Evolutionary conservation across 176 grass and related monocot genomes (phyloP).

Genomic region (Thalia dealbata): DNA sequence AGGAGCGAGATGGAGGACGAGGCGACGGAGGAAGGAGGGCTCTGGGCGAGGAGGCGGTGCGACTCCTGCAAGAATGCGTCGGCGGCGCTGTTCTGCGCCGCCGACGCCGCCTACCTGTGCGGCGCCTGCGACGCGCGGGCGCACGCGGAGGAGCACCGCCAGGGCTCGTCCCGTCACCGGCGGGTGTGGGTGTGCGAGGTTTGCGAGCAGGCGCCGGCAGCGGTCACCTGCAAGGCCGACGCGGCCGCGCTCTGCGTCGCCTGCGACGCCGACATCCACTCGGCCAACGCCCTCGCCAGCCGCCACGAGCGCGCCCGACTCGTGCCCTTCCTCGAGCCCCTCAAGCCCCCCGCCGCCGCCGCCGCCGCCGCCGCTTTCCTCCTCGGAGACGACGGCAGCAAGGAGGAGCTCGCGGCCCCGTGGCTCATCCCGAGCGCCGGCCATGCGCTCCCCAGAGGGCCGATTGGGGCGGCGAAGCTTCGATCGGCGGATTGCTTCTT

Average conservation of each 20-base stretch:
- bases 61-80: constrained; percentile 8
- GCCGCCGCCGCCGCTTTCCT: not conserved
- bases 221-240: constrained; percentile 2
- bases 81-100: not conserved
- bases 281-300: constrained; percentile 46
- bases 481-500: not conserved
- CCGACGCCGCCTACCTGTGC: constrained; percentile 12
- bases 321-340: constrained; percentile 10
- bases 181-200: constrained; percentile 33
- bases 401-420: not conserved
- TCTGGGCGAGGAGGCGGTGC: constrained; percentile 3
- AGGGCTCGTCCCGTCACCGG: constrained; percentile 16
- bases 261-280: constrained; percentile 60
- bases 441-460: not conserved
- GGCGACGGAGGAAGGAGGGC: not conserved
- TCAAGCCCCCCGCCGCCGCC: not conserved
- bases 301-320: constrained; percentile 38
- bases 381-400: not conserved
- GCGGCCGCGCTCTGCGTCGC: constrained; percentile 4
- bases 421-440: not conserved
- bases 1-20: not conserved
- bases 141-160: not conserved
- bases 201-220: constrained; percentile 2
- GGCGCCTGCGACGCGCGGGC: not conserved
- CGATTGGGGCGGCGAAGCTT: not conserved